phyloP scores from a whole-genome alignment of 164 flowering plant genomes.

The Vitis cinerea region DNA sequence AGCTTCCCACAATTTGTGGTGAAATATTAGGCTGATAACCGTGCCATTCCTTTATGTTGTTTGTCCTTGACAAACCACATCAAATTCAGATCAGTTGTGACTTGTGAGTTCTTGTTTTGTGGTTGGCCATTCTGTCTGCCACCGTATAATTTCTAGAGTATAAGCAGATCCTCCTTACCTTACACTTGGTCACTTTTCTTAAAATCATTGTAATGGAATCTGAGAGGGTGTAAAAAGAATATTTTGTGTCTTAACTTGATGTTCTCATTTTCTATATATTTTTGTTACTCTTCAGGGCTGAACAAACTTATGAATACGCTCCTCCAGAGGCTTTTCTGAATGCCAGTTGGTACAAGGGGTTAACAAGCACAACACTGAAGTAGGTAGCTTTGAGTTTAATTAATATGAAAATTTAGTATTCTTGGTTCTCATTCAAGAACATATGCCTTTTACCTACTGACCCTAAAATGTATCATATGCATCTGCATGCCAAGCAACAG shows the following conservation, averaged over 20 bases:
- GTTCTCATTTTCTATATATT: slow-evolving; percentile 4
- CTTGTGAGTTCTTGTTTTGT: neutral
- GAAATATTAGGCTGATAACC: neutral
- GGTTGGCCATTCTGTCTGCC: neutral
- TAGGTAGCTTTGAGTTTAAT: slow-evolving; percentile 26
- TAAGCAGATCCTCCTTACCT: neutral
- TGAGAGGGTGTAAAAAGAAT: no score
- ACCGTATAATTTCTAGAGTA: neutral
- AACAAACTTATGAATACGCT: slow-evolving; percentile 84
- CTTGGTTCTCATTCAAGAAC: neutral
- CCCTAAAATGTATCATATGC: neutral
- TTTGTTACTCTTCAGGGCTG: slow-evolving; percentile 54
- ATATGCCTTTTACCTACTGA: neutral
- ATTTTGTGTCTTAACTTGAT: neutral
- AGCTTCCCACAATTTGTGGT: neutral
- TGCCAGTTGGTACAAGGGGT: slow-evolving; percentile 71
- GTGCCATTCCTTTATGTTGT: neutral
- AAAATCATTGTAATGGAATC: neutral
- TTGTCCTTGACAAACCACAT: neutral
- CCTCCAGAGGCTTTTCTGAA: slow-evolving; percentile 94
- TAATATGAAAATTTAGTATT: neutral
- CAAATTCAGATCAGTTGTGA: neutral
- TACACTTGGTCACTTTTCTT: neutral
- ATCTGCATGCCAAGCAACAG: neutral
- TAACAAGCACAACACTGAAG: slow-evolving; percentile 55